A percentile compares a stretch with the other conserved stretches of the same genome.
Evolutionary conservation across 2,329 filamentous ascomycete genomes (phyloP).

Genomic region (Parascedosporium putredinis): DNA sequence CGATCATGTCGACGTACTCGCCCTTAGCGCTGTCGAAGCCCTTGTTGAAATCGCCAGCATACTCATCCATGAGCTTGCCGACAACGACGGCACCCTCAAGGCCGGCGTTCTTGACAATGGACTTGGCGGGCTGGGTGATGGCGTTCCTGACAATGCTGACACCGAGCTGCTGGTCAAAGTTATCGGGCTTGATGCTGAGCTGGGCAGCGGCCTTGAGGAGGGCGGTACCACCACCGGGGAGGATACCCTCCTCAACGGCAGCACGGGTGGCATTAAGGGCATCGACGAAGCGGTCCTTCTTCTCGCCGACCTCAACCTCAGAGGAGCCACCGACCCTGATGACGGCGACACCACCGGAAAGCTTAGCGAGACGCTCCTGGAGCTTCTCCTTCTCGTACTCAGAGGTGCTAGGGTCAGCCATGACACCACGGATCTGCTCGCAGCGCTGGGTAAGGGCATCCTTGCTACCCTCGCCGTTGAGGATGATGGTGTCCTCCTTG

Average conservation of each 20-base stretch:
- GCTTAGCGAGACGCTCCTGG: slow-evolving; percentile 98
- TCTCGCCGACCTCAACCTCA: slow-evolving; percentile 97
- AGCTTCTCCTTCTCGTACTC: slow-evolving; percentile 99
- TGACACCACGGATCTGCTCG: slow-evolving; percentile 98
- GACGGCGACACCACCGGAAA: slow-evolving; percentile 96
- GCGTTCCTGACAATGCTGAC: slow-evolving; percentile 96
- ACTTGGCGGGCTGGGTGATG: slow-evolving; percentile 89
- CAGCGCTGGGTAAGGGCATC: slow-evolving; percentile 88
- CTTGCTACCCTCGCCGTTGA: slow-evolving; percentile 95
- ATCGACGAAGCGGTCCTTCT: slow-evolving; percentile 99
- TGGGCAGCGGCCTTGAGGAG: slow-evolving; percentile 94
- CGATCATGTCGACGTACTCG: slow-evolving; percentile 98
- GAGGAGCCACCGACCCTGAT: slow-evolving; percentile 98
- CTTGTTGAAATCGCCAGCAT: slow-evolving; percentile 87
- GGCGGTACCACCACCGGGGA: slow-evolving; percentile 95
- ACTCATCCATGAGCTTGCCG: slow-evolving; percentile 96
- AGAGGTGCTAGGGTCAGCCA: slow-evolving; percentile 83
- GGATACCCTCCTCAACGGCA: slow-evolving; percentile 97
- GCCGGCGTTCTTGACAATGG: slow-evolving; percentile 95
- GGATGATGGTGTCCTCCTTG: slow-evolving; percentile 98
- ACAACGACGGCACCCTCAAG: slow-evolving; percentile 92
- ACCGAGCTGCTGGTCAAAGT: slow-evolving; percentile 99
- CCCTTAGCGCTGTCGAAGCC: slow-evolving; percentile 94
- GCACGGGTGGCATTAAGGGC: slow-evolving; percentile 96
- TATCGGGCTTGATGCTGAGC: slow-evolving; percentile 75